A percentile compares a stretch with the other conserved stretches of the same genome.
Conservation (phyloP, 1,284 basidiomycete species). For the Singerocomus rubriflavus region DNA sequence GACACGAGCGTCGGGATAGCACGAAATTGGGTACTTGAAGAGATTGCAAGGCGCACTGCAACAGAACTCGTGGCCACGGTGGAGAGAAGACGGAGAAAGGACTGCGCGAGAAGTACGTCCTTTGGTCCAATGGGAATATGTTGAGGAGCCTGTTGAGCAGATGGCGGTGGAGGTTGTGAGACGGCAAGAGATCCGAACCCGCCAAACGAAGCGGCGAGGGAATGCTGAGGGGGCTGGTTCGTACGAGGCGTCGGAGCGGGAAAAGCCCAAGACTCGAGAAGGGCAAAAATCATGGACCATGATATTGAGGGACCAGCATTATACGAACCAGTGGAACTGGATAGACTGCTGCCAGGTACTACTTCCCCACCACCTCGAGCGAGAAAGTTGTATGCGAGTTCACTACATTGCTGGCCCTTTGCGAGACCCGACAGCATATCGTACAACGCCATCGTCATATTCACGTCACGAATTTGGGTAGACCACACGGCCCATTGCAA, state of each 20-base stretch:
- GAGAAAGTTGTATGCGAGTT: slow-evolving; percentile 83
- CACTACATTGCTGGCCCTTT: slow-evolving; percentile 80
- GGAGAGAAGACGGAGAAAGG: slow-evolving; percentile 80
- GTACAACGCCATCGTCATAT: slow-evolving; percentile 77
- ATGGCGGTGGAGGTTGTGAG: slow-evolving; percentile 16
- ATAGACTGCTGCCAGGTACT: slow-evolving; percentile 48
- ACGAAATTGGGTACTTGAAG: slow-evolving; percentile 74
- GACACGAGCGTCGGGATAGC: slow-evolving; percentile 79
- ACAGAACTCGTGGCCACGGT: slow-evolving; percentile 79
- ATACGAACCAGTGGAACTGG: slow-evolving; percentile 30
- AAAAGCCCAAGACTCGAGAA: slow-evolving; percentile 52
- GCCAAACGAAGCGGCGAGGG: slow-evolving; percentile 27
- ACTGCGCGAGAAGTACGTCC: slow-evolving; percentile 75
- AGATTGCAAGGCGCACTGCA: slow-evolving; percentile 76
- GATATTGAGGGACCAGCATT: slow-evolving; percentile 38
- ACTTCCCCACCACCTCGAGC: slow-evolving; percentile 64
- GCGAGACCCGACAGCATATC: slow-evolving; percentile 88
- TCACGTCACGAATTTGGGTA: slow-evolving; percentile 68
- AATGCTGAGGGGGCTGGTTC: slow-evolving; percentile 27
- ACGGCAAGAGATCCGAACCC: slow-evolving; percentile 28
- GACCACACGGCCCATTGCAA: slow-evolving; percentile 87
- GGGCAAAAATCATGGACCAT: slow-evolving; percentile 51
- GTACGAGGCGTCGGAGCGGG: slow-evolving; percentile 28
- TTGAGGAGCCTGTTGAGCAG: slow-evolving; percentile 33
- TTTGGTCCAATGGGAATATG: slow-evolving; percentile 63